A percentile compares a stretch with the other conserved stretches of the same genome.
phyloP scores from a whole-genome alignment of 345 rosid species.

The Erucastrum elatum region DNA sequence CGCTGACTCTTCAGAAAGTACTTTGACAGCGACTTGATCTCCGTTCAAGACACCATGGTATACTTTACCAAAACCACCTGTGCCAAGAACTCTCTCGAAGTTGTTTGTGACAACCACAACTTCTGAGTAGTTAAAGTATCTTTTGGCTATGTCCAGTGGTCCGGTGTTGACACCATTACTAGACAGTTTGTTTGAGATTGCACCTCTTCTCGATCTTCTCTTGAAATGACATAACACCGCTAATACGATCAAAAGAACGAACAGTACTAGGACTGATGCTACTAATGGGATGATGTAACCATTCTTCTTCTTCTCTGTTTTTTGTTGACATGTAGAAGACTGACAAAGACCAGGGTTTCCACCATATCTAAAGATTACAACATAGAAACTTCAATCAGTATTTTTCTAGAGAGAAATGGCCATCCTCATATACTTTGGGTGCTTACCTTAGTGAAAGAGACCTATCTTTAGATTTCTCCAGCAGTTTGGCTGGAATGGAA shows the following conservation, averaged over 20 bases:
- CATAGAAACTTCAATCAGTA: background rate
- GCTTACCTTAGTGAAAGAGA: constrained; percentile 5
- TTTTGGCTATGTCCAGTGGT: background rate
- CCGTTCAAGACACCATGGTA: constrained; percentile 38
- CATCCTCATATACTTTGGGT: background rate
- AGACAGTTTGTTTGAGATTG: background rate
- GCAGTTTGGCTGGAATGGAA: constrained; percentile 39
- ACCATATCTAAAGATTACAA: constrained; percentile 5
- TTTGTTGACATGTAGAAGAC: constrained; percentile 16
- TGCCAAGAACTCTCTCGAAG: constrained; percentile 25
- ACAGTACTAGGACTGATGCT: background rate
- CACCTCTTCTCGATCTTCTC: background rate
- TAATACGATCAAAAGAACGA: background rate
- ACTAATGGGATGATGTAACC: constrained; percentile 11
- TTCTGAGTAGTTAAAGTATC: constrained; percentile 4
- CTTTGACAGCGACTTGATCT: constrained; percentile 49
- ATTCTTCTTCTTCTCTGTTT: constrained; percentile 6
- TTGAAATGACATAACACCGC: constrained; percentile 2
- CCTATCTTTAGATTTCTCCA: constrained; percentile 35
- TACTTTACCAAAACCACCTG: constrained; percentile 53
- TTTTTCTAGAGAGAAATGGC: background rate
- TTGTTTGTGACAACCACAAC: constrained; percentile 18
- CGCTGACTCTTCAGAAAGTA: constrained; percentile 39
- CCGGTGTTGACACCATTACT: background rate
- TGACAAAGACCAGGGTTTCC: constrained; percentile 11